phyloP scores from a whole-genome alignment of 805 yeast species.

The Hanseniaspora nectarophila region DNA sequence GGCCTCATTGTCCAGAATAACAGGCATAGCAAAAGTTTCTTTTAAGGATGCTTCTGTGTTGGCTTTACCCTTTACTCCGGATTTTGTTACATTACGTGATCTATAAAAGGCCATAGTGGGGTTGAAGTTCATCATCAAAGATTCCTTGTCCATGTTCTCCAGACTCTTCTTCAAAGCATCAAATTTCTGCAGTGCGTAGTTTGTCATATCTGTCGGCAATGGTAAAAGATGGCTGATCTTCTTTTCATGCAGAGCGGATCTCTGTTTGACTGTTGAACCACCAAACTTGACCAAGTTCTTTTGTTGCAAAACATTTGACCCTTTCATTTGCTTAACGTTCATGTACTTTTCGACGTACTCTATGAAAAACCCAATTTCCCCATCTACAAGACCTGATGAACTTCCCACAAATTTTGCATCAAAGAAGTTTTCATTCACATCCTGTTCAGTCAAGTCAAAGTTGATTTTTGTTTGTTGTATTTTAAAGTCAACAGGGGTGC shows the following conservation, averaged over 20 bases:
- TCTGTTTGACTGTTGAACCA: not conserved
- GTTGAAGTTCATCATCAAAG: not conserved
- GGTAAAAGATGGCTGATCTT: not conserved
- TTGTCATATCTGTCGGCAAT: not conserved
- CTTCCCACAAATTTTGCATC: constrained; percentile 2
- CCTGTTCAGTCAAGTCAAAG: not conserved
- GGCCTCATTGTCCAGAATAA: not conserved
- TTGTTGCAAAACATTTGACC: not conserved
- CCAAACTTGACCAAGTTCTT: not conserved
- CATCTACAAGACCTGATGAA: not conserved
- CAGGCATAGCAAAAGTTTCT: not conserved
- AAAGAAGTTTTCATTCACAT: constrained; percentile 10
- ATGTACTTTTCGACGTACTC: not conserved
- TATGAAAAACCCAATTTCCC: constrained; percentile 6
- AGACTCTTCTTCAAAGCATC: not conserved
- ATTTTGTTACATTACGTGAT: not conserved
- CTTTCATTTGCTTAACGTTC: not conserved
- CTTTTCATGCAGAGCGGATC: not conserved
- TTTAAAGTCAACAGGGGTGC: not conserved
- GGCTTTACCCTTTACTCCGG: not conserved
- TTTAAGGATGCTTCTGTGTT: not conserved
- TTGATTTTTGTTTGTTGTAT: not conserved
- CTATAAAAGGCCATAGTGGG: not conserved
- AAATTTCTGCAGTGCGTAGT: constrained; percentile 1
- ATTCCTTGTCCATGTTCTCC: not conserved